A percentile compares a stretch with the other conserved stretches of the same genome.
phyloP scores from a whole-genome alignment of 495 filamentous ascomycete genomes.

The Penicillium atrosanguineum region DNA sequence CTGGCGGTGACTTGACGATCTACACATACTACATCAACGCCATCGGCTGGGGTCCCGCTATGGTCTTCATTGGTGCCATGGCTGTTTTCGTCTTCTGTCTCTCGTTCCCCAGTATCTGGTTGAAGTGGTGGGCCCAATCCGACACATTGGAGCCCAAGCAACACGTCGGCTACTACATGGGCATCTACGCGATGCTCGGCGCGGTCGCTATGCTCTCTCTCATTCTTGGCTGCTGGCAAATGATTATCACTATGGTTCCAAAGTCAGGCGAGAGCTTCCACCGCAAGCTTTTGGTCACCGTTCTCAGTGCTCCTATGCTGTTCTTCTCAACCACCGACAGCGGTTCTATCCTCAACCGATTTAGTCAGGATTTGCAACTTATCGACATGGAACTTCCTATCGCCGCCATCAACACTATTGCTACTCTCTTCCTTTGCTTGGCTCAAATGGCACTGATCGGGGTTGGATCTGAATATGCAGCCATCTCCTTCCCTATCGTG shows the following conservation, averaged over 20 bases:
- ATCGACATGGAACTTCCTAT: slow-evolving; percentile 57
- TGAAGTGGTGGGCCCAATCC: slow-evolving; percentile 52
- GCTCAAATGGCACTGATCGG: slow-evolving; percentile 52
- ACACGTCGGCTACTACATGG: slow-evolving; percentile 50
- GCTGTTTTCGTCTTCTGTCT: slow-evolving; percentile 45
- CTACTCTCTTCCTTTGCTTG: slow-evolving; percentile 45
- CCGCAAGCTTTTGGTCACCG: slow-evolving; percentile 45
- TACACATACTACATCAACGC: slow-evolving; percentile 59
- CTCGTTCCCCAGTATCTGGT: slow-evolving; percentile 51
- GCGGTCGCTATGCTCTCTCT: slow-evolving; percentile 42
- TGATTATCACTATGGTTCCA: slow-evolving; percentile 55
- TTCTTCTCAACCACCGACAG: slow-evolving; percentile 49
- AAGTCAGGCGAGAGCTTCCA: slow-evolving; percentile 52
- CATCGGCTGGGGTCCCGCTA: slow-evolving; percentile 46
- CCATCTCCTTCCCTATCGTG: slow-evolving; percentile 50
- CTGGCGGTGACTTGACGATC: slow-evolving; percentile 52
- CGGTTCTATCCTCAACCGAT: slow-evolving; percentile 50
- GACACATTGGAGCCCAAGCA: slow-evolving; percentile 41
- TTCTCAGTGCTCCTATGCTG: slow-evolving; percentile 46
- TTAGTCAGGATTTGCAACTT: slow-evolving; percentile 60
- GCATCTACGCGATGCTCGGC: slow-evolving; percentile 54
- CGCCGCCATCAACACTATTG: slow-evolving; percentile 48
- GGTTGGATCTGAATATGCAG: slow-evolving; percentile 46
- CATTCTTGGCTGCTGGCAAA: slow-evolving; percentile 47
- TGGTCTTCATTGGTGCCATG: slow-evolving; percentile 43